Conservation (phyloP, 495 filamentous ascomycete genomes). For the Podospora fimiseda region DNA sequence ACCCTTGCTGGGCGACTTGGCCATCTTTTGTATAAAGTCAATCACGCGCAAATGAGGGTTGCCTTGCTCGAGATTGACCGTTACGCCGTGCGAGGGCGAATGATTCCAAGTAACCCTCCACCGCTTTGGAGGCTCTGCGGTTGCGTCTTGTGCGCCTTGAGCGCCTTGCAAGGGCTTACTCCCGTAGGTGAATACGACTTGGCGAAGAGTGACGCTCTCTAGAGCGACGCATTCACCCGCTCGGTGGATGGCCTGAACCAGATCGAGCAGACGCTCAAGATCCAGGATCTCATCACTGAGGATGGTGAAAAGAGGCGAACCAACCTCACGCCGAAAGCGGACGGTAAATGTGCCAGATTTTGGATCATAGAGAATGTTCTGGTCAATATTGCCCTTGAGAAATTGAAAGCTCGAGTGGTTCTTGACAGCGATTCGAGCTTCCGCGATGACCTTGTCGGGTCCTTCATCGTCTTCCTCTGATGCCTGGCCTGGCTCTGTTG, state of each 20-base stretch:
- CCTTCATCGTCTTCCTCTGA: conserved; percentile 1
- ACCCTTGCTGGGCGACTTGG: conserved; percentile 47
- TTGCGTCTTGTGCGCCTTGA: background rate
- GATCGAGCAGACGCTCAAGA: conserved; percentile 58
- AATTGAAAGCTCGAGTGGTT: conserved; percentile 36
- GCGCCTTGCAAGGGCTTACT: conserved; percentile 7
- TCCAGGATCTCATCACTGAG: conserved; percentile 51
- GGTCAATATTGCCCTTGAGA: conserved; percentile 47
- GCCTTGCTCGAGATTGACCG: conserved; percentile 50
- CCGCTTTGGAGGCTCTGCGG: background rate
- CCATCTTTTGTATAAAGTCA: conserved; percentile 52
- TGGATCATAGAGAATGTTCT: conserved; percentile 54
- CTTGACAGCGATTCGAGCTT: conserved; percentile 27
- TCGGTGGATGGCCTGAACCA: conserved; percentile 54
- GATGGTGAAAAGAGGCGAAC: conserved; percentile 46
- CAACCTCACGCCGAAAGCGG: conserved; percentile 50
- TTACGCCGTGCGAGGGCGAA: conserved; percentile 22
- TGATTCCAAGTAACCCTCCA: conserved; percentile 39
- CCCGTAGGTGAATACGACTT: conserved; percentile 58
- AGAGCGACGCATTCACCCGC: conserved; percentile 44
- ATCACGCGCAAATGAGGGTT: conserved; percentile 75
- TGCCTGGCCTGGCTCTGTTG: conserved; percentile 7
- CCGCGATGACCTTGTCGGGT: conserved; percentile 19
- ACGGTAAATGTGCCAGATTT: conserved; percentile 53
- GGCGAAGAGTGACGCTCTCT: conserved; percentile 52